Evolutionary conservation across 352 stramenopile species (phyloP).

Genomic region (Pilasporangium apinafurcum): DNA sequence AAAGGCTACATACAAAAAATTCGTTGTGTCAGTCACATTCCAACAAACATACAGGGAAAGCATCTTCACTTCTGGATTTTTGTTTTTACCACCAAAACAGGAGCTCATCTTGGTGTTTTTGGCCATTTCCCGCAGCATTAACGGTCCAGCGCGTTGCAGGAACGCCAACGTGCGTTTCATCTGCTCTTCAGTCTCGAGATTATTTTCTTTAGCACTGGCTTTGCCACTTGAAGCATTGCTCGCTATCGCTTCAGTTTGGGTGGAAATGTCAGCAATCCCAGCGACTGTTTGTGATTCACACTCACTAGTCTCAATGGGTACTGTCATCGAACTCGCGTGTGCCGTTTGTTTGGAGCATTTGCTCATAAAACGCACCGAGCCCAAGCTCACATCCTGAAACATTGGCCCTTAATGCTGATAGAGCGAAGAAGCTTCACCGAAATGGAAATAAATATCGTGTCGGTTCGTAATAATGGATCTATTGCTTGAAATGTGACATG

Average conservation of each 20-base stretch:
- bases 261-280: slow-evolving; percentile 17
- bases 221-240: slow-evolving; percentile 8
- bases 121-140: slow-evolving; percentile 59
- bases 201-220: slow-evolving; percentile 13
- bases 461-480: not conserved
- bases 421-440: not conserved
- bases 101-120: slow-evolving; percentile 28
- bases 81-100: slow-evolving; percentile 31
- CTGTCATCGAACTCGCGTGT: slow-evolving; percentile 14
- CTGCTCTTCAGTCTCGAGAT: slow-evolving; percentile 27
- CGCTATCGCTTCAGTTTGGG: slow-evolving; percentile 37
- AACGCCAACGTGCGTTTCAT: slow-evolving; percentile 22
- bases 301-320: slow-evolving; percentile 26
- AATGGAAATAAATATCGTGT: slow-evolving; percentile 7
- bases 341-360: slow-evolving; percentile 32
- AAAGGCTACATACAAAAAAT: slow-evolving; percentile 45
- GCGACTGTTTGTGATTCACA: slow-evolving; percentile 34
- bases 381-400: slow-evolving; percentile 57
- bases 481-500: too few species aligned
- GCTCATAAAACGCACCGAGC: slow-evolving; percentile 44
- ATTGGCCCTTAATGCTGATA: slow-evolving; percentile 9
- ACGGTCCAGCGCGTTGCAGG: slow-evolving; percentile 28
- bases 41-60: not conserved
- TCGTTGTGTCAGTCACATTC: too few species aligned
- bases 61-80: not conserved